Conservation (phyloP, 1,139 yeast genomes). For the Arxiozyma slooffiae region DNA sequence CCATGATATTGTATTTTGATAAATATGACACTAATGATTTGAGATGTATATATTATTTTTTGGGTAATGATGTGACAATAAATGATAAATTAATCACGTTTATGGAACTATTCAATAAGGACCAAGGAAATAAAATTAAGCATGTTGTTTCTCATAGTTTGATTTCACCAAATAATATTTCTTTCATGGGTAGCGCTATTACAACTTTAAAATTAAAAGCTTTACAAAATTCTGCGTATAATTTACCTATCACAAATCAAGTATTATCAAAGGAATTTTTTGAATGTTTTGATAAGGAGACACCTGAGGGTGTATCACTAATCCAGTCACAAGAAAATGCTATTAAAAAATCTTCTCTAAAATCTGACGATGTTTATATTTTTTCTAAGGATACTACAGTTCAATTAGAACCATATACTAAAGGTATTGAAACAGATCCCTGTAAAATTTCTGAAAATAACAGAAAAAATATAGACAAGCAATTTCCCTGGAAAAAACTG, state of each 20-base stretch:
- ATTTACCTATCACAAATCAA: constrained; percentile 37
- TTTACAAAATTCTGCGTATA: constrained; percentile 44
- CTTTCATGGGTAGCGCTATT: constrained; percentile 46
- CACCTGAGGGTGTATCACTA: constrained; percentile 19
- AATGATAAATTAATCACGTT: constrained; percentile 36
- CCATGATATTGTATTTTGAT: constrained; percentile 19
- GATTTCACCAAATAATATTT: constrained; percentile 52
- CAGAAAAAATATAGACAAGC: constrained; percentile 2
- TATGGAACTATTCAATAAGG: constrained; percentile 38
- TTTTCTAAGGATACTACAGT: constrained; percentile 15
- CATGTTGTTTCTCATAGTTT: constrained; percentile 65
- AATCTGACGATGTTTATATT: constrained; percentile 21
- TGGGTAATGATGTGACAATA: constrained; percentile 56
- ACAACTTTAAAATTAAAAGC: constrained; percentile 49
- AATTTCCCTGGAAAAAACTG: constrained; percentile 35
- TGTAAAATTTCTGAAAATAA: constrained; percentile 10
- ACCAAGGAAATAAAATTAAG: constrained; percentile 38
- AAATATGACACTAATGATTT: constrained; percentile 31
- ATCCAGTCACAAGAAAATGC: constrained; percentile 18
- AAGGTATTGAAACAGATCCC: constrained; percentile 9
- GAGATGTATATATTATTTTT: constrained; percentile 61
- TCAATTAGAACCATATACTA: constrained; percentile 20
- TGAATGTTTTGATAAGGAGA: constrained; percentile 18
- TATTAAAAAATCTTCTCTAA: constrained; percentile 5
- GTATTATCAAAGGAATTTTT: constrained; percentile 27